A percentile compares a stretch with the other conserved stretches of the same genome.
phyloP scores from a whole-genome alignment of 1,284 basidiomycete species.

The Trametes versicolor region DNA sequence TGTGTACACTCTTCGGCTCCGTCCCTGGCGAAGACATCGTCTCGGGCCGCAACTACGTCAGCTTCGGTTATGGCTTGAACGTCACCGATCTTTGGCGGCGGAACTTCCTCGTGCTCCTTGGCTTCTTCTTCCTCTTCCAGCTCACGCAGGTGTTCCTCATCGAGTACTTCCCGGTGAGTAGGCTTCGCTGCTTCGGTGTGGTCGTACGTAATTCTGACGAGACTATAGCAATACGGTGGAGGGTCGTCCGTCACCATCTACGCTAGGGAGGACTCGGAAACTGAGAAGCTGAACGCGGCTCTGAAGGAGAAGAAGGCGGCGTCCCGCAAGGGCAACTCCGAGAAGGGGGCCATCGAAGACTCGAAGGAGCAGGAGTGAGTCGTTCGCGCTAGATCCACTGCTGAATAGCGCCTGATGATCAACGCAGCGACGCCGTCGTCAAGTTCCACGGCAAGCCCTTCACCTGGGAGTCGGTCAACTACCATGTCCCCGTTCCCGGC shows the following conservation, averaged over 20 bases:
- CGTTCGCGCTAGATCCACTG: neutral
- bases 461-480: constrained; percentile 78
- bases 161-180: constrained; percentile 69
- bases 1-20: constrained; percentile 73
- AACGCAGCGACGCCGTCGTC: constrained; percentile 12
- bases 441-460: constrained; percentile 60
- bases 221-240: constrained; percentile 57
- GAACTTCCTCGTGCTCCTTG: constrained; percentile 65
- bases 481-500: constrained; percentile 78
- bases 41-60: constrained; percentile 66
- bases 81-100: constrained; percentile 67
- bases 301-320: constrained; percentile 64
- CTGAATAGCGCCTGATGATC: neutral
- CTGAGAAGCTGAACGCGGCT: constrained; percentile 69
- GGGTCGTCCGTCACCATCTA: constrained; percentile 67
- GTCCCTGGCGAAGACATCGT: constrained; percentile 57
- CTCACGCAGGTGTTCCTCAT: constrained; percentile 66
- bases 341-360: constrained; percentile 47
- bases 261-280: constrained; percentile 76
- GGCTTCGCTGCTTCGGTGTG: neutral
- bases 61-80: constrained; percentile 60
- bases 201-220: constrained; percentile 38
- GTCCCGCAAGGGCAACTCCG: constrained; percentile 38
- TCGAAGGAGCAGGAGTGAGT: constrained; percentile 37
- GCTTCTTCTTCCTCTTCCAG: constrained; percentile 76